Percentiles rank a stretch among this genome's conserved stretches.
phyloP scores from a whole-genome alignment of 768 basidiomycete species.

The Panus rudis region DNA sequence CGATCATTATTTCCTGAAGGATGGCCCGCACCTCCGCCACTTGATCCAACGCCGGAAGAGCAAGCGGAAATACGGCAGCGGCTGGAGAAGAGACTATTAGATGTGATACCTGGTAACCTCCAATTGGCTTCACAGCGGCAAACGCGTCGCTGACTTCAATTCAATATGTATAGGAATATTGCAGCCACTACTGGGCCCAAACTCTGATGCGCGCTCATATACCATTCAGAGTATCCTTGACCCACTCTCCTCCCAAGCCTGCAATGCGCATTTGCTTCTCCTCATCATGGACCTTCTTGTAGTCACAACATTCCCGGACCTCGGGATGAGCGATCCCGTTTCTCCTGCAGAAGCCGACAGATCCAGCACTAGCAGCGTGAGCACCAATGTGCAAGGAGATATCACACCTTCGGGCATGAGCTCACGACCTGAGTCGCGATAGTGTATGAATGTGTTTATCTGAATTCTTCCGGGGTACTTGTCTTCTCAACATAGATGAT shows the following conservation, averaged over 20 bases:
- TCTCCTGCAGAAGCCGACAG: neutral
- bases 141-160: neutral
- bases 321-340: conserved; percentile 35
- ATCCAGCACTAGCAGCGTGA: conserved; percentile 1
- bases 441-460: no score
- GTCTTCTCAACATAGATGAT: no score
- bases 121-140: neutral
- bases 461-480: no score
- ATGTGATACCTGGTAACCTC: conserved; percentile 37
- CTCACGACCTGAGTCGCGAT: no score
- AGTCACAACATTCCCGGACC: conserved; percentile 72
- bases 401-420: no score
- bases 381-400: no score
- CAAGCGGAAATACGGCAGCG: conserved; percentile 47
- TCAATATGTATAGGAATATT: conserved; percentile 13
- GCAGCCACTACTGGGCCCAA: conserved; percentile 47
- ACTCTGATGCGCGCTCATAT: conserved; percentile 27
- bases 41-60: conserved; percentile 74
- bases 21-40: conserved; percentile 67
- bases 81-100: conserved; percentile 33
- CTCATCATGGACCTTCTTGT: conserved; percentile 69
- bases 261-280: conserved; percentile 75
- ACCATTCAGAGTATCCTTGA: conserved; percentile 53
- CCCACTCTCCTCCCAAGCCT: conserved; percentile 51
- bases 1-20: conserved; percentile 83